phyloP scores from a whole-genome alignment of 2,329 filamentous ascomycete genomes.

The Clarireedia paspali region DNA sequence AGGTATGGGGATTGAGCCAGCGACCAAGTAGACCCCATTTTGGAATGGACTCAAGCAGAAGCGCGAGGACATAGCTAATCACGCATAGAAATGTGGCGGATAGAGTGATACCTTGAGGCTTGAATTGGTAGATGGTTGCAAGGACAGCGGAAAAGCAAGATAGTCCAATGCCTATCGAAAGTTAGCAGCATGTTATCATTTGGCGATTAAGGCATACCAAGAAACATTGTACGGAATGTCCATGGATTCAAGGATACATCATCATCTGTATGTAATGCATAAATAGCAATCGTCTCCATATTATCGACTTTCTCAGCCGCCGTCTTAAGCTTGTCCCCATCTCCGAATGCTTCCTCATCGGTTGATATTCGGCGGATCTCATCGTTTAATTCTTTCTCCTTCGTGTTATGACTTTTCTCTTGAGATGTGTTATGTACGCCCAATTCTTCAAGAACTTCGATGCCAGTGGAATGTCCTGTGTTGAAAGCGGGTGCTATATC shows the following conservation, averaged over 20 bases:
- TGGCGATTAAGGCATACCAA: slow-evolving; percentile 22
- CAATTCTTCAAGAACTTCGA: neutral
- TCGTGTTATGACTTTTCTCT: neutral
- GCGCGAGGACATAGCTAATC: slow-evolving; percentile 35
- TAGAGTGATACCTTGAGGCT: slow-evolving; percentile 37
- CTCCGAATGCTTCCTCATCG: neutral
- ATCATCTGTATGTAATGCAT: slow-evolving; percentile 9
- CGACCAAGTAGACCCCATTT: slow-evolving; percentile 32
- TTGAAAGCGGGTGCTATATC: slow-evolving; percentile 11
- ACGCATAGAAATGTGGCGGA: slow-evolving; percentile 36
- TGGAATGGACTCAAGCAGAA: slow-evolving; percentile 29
- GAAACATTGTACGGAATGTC: slow-evolving; percentile 33
- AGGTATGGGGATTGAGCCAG: slow-evolving; percentile 56
- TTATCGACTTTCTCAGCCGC: slow-evolving; percentile 4
- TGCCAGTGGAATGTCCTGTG: neutral
- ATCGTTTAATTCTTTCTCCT: neutral
- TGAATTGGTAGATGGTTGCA: slow-evolving; percentile 39
- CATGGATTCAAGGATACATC: slow-evolving; percentile 19
- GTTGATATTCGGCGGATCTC: neutral
- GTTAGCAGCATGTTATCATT: slow-evolving; percentile 22
- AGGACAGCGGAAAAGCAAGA: slow-evolving; percentile 33
- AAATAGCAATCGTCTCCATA: neutral
- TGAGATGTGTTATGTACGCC: neutral
- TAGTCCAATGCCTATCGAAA: slow-evolving; percentile 29
- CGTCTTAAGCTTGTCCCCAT: slow-evolving; percentile 4